phyloP scores from a whole-genome alignment of 768 basidiomycete species.

The Lentinula sp. region DNA sequence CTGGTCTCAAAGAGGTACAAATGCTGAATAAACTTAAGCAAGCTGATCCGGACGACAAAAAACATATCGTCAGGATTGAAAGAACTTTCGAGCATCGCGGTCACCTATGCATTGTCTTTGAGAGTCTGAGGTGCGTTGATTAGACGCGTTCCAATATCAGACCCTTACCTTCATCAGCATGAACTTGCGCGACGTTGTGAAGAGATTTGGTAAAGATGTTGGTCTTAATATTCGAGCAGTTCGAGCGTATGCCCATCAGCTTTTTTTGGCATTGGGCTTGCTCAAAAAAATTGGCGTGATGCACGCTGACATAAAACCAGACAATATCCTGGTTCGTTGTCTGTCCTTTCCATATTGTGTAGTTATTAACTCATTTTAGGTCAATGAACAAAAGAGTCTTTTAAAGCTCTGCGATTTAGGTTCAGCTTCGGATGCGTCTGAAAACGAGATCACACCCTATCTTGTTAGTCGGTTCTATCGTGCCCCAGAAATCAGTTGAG shows the following conservation, averaged over 20 bases:
- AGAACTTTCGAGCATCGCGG: conserved; percentile 96
- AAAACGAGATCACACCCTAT: conserved; percentile 97
- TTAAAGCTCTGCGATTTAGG: conserved; percentile 95
- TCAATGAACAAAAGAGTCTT: conserved; percentile 90
- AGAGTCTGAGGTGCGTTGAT: conserved; percentile 82
- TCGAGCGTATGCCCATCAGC: conserved; percentile 97
- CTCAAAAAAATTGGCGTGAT: conserved; percentile 89
- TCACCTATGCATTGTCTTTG: conserved; percentile 94
- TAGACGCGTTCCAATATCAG: conserved; percentile 14
- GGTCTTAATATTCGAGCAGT: conserved; percentile 95
- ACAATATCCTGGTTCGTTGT: conserved; percentile 83
- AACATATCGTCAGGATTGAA: conserved; percentile 90
- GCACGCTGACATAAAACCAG: conserved; percentile 99
- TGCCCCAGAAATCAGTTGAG: conserved; percentile 92
- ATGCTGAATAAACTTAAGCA: conserved; percentile 83
- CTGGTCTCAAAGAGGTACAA: conserved; percentile 86
- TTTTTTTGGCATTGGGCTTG: conserved; percentile 82
- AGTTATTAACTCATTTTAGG: conserved; percentile 36
- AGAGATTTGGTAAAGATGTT: conserved; percentile 97
- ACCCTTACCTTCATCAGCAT: conserved; percentile 48
- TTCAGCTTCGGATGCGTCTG: conserved; percentile 91
- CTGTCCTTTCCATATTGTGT: not conserved
- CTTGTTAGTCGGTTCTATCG: conserved; percentile 97
- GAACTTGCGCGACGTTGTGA: conserved; percentile 97
- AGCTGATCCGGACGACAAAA: conserved; percentile 95